Base-by-base conservation (phyloP, 2,329 filamentous ascomycete genomes). In the Talaromyces sp. region DNA sequence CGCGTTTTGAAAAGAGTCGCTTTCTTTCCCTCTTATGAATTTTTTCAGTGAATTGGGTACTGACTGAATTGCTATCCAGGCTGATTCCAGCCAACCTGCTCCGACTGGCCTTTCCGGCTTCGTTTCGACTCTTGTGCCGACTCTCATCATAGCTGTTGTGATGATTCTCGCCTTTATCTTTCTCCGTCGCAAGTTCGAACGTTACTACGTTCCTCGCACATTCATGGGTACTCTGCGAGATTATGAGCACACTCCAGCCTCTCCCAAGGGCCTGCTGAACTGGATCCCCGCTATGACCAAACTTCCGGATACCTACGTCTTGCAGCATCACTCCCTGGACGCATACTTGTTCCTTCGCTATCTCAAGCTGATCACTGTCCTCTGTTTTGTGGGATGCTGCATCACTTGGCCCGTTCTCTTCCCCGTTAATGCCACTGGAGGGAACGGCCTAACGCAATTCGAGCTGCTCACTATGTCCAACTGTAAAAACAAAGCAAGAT, bases 271-370 rank as follows among this genome's bases (percentile, higher is more conserved):
- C 58, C 72, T 86, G 52, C 77, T 89, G 67, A 84, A 88, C 66
- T 92, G 89, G 89, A 74, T 91, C 61, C 75, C 76, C 10, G 78
- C 82, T 12, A 89, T 91, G 75, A 88, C 85, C 77, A 83, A 82
- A 66, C 74, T 86, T 21, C 80, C 83, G 3, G 92, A 97, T 72
- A 86, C 87, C 46, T 91, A 90, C 69, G 85, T 92, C 27, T 84
- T 97, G 24, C 90, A 94, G 69, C 91, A 96, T 77, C 91, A 93
- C 72, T 95, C 92, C 0, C 84, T 99, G 64, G 93, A 99, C 72
- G 90, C 89, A 32, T 97, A 93, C 74, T 86, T 97, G 56, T 91
- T 95, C 73, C 81, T 97, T 29, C 91, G 93, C 38, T 96, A 93
- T 70, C 78, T 97, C 64, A 91, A 92, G 70, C 88, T 94, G 58